Percentiles rank a stretch among this genome's conserved stretches.
These are phyloP conservation scores for Curvularia spicifera DNA, from an alignment of 2,329 filamentous ascomycete species.

Conservation along the genomic window DNA sequence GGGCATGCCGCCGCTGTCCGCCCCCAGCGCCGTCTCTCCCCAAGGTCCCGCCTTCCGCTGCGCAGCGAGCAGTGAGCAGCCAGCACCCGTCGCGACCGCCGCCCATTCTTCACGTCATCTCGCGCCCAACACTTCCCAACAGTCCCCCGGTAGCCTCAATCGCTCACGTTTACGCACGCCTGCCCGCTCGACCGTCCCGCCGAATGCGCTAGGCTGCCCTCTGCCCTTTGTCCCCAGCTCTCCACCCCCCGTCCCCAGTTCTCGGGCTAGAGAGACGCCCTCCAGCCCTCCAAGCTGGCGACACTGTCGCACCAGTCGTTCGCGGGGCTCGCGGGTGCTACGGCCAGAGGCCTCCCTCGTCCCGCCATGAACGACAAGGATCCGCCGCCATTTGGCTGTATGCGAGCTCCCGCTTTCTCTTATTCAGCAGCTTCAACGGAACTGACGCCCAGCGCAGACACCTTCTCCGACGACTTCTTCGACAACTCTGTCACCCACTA, in stretches of 20 bases:
- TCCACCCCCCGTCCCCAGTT: neutral
- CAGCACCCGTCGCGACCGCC: conserved; percentile 11
- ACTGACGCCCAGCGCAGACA: conserved; percentile 32
- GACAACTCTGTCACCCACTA: conserved; percentile 19
- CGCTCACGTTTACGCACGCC: conserved; percentile 2
- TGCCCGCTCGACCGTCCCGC: neutral
- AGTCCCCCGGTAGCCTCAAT: conserved; percentile 16
- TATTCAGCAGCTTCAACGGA: neutral
- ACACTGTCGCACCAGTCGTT: conserved; percentile 30
- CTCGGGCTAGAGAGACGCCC: neutral
- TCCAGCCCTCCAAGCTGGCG: conserved; percentile 30
- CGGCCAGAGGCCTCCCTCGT: conserved; percentile 33
- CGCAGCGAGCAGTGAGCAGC: conserved; percentile 1
- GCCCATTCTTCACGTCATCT: conserved; percentile 21
- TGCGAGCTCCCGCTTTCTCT: conserved; percentile 3
- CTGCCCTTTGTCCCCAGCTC: neutral
- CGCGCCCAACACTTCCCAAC: conserved; percentile 21
- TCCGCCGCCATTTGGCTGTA: conserved; percentile 47
- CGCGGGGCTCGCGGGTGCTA: conserved; percentile 35
- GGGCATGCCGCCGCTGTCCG: conserved; percentile 23
- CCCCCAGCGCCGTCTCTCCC: conserved; percentile 15
- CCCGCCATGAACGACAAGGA: conserved; percentile 45
- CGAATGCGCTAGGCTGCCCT: conserved; percentile 5
- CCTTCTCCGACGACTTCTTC: conserved; percentile 37
- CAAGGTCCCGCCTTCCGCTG: conserved; percentile 2